Conservation (phyloP, 2,329 filamentous ascomycete genomes). For the Sporothrix luriei region DNA sequence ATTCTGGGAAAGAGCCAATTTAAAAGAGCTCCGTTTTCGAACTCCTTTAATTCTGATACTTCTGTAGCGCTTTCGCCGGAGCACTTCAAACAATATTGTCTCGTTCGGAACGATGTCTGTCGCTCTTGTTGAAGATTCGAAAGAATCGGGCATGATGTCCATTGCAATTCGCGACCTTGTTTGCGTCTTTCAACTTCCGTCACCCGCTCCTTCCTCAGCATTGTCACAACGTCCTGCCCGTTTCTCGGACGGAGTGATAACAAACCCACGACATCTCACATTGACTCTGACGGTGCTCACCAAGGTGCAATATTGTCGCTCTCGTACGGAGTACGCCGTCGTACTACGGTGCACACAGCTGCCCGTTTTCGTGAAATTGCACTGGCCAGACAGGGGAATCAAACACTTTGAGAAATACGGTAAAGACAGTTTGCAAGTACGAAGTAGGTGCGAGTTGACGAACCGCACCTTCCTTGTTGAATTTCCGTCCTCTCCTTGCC, state of each 20-base stretch:
- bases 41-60: not conserved
- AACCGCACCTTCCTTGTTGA: not conserved
- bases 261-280: conserved; percentile 1
- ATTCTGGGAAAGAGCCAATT: conserved; percentile 23
- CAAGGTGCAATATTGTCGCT: not conserved
- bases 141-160: too few species aligned
- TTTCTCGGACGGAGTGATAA: conserved; percentile 3
- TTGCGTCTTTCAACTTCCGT: not conserved
- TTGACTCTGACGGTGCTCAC: not conserved
- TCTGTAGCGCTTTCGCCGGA: conserved; percentile 11
- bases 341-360: conserved; percentile 14
- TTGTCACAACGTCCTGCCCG: not conserved
- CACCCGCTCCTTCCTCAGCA: not conserved
- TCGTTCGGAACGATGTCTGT: not conserved
- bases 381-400: conserved; percentile 24
- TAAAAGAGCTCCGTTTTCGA: conserved; percentile 16
- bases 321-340: not conserved
- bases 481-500: not conserved
- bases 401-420: conserved; percentile 21
- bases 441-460: not conserved
- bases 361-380: conserved; percentile 22
- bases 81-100: not conserved
- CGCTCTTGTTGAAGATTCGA: not conserved
- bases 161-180: not conserved
- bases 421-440: not conserved